Conservation (phyloP, 2,329 filamentous ascomycete species). For the Colletotrichum camelliae region DNA sequence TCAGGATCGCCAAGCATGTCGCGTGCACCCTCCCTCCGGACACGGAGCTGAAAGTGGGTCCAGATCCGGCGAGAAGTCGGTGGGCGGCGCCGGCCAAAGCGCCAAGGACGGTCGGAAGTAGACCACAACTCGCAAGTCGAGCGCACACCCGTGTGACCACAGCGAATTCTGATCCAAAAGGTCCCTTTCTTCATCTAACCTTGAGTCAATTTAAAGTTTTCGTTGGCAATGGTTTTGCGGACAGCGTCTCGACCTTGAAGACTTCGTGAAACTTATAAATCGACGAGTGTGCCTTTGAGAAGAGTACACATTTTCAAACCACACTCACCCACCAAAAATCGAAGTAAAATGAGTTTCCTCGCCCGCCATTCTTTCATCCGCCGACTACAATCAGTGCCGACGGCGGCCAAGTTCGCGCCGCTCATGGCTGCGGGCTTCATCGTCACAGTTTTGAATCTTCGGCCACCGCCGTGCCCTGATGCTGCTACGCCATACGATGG, state of each 20-base stretch:
- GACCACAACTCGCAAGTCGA: neutral
- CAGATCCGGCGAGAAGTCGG: neutral
- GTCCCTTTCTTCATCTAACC: neutral
- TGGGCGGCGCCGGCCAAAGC: neutral
- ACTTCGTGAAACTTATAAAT: neutral
- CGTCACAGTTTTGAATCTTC: neutral
- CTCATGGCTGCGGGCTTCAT: neutral
- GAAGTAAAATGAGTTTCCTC: neutral
- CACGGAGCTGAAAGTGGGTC: neutral
- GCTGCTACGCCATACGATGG: neutral
- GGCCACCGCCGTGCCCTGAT: neutral
- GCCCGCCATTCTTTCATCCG: neutral
- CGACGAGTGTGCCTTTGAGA: neutral
- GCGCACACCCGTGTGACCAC: neutral
- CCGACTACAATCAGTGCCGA: neutral
- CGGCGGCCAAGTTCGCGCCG: neutral
- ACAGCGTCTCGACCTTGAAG: neutral
- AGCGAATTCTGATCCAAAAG: neutral
- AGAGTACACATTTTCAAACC: neutral
- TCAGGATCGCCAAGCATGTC: neutral
- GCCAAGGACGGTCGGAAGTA: neutral
- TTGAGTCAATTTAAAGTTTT: neutral
- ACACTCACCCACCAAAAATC: neutral
- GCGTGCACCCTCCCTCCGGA: neutral
- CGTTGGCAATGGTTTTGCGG: neutral